Evolutionary conservation across 345 rosid genomes (phyloP), one percentile per base, ranked within the genome.

Genomic region (Cardamine chenopodiifolia): DNA sequence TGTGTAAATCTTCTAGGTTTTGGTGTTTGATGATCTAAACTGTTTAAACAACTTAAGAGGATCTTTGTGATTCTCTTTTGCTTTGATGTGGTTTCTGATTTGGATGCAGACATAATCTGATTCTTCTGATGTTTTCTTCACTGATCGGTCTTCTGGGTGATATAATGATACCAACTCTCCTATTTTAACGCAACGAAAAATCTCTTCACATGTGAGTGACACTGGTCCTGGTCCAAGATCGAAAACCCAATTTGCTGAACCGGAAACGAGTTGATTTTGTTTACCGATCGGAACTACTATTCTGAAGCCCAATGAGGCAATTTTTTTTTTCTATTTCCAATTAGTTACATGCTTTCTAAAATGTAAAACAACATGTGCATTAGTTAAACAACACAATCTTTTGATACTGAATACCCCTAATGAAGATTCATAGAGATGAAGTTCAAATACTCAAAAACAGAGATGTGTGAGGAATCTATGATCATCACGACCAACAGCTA

Each of bases 1-100:
- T 68, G 70, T 76, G 79, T 68, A 69, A 76, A 69, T 76, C 70
- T 28, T 62, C 50, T 61, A 53, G 75, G 56, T 22, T 44, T 17
- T 32, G 40, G 65, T 76, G 49, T 61, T 61, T 68, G 69, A 68
- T 74, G 57, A 14, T 53, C 3, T 20, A 47, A 64, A 47, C 23
- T 53, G 64, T 42, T 26, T 37, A 37, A 13, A 14, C 62, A 37
- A 53, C 44, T 42, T 7, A 31, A 52, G 22, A 3, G 39, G 32
- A 72, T 55, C 15, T 7, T 7, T 73, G 23, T 45, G n/a, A 44
- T 12, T 44, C 14, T 12, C 14, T 7, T 62, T 14, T 20, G 34
- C 66, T 31, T 62, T 37, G 11, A 25, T 40, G 58, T 13, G 42
- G 53, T 8, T 40, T 72, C 47, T 34, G 10, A 60, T 35, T 49